Evolutionary conservation across 352 stramenopile genomes (phyloP), one percentile per base, ranked within the genome.

Genomic region (Pythium graminicola): DNA sequence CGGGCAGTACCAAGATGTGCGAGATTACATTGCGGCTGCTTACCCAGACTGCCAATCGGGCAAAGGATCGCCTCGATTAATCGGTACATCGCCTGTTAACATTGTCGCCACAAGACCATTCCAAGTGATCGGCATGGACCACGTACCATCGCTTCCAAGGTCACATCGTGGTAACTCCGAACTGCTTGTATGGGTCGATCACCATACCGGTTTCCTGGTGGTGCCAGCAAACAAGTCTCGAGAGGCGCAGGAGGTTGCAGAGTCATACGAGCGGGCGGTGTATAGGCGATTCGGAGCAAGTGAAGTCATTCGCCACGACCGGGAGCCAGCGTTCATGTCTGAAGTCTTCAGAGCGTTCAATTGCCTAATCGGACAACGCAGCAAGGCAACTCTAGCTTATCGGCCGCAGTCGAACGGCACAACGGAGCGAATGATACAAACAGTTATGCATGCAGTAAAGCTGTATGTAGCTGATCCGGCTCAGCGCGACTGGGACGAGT

Each of bases 121-220:
- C 24, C 47, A 69, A 43, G 48, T 72, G 7, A 22, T 72, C 1
- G 60, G 52, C 0, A 67, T 70, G 65, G 61, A 73, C 31, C 61
- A 70, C 10, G 64, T 67, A 0, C 60, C 57, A 6, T 65, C 57
- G 4, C 27, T 73, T 5, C 65, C 65, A 0, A 55, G 28, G 6
- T 67, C 54, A 0, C 44, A 62, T 16, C 51, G 52, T 8, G 65
- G 65, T 0, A 73, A 73, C 24, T 62, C 57, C 0, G 65, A 69
- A n/a, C 19, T 72, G 13, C 31, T 69, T n/a, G 40, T 70, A 2
- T 70, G 51, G 48, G 39, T 65, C 2, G 57, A 65, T 36, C 48
- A 55, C 2, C 54, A 60, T 41, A 57, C 50, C 0, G 51, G 62
- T 2, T 66, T 51, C 28, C 5, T 56, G 10, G 55, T 67, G 6